Evolutionary conservation across 306 rosid species (phyloP).

Genomic region (Mimosa pudica): DNA sequence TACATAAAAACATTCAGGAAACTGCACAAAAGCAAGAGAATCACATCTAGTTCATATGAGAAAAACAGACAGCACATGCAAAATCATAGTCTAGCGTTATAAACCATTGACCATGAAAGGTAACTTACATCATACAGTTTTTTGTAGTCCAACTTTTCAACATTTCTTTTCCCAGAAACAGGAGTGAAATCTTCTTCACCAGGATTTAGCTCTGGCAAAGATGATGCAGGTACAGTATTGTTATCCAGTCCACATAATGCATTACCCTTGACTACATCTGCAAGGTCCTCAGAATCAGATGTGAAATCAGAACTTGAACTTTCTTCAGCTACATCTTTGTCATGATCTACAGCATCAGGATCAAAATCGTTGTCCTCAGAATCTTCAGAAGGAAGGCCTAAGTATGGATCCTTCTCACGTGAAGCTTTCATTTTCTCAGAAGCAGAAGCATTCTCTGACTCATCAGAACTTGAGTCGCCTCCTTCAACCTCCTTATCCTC

Average conservation of each 20-base stretch:
- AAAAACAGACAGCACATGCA: slow-evolving; percentile 24
- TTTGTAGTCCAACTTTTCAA: slow-evolving; percentile 93
- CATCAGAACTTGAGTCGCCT: slow-evolving; percentile 68
- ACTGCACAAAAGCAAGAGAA: background rate
- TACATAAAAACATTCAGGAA: background rate
- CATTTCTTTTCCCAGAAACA: slow-evolving; percentile 57
- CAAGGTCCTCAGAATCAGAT: slow-evolving; percentile 95
- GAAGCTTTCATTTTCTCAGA: slow-evolving; percentile 70
- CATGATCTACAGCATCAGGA: slow-evolving; percentile 59
- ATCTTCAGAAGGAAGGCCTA: slow-evolving; percentile 86
- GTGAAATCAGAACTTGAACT: slow-evolving; percentile 93
- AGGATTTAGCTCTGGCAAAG: slow-evolving; percentile 52
- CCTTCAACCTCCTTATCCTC: slow-evolving; percentile 61
- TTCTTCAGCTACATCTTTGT: slow-evolving; percentile 43
- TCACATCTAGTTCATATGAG: slow-evolving; percentile 27
- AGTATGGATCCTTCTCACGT: slow-evolving; percentile 53
- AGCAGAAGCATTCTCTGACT: slow-evolving; percentile 78
- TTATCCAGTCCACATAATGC: slow-evolving; percentile 42
- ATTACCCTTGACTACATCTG: slow-evolving; percentile 51
- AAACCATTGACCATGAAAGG: slow-evolving; percentile 31
- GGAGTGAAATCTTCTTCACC: slow-evolving; percentile 55
- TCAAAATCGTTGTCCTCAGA: slow-evolving; percentile 84
- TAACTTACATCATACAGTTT: slow-evolving; percentile 93
- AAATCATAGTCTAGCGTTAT: slow-evolving; percentile 16
- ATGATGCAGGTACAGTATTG: slow-evolving; percentile 41